Conservation (phyloP, 83 land plant species). For the Diphasiastrum complanatum region DNA sequence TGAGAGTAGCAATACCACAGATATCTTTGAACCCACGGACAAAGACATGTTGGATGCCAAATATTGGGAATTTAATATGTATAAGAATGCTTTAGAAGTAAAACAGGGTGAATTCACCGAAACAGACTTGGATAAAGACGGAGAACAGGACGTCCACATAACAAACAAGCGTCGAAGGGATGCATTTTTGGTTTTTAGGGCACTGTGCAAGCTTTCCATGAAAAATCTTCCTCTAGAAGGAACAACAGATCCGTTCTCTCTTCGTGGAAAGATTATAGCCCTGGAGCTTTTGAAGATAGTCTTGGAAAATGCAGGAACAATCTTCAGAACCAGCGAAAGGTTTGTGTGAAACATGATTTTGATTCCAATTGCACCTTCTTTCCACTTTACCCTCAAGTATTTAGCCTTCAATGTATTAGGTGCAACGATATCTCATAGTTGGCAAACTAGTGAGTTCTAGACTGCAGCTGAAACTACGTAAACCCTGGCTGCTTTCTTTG, state of each 20-base stretch:
- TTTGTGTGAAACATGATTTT: conserved; percentile 29
- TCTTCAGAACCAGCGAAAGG: conserved; percentile 98
- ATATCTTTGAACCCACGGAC: conserved; percentile 83
- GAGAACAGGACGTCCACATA: conserved; percentile 90
- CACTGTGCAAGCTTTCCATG: conserved; percentile 96
- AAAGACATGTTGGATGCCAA: conserved; percentile 98
- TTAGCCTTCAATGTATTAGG: not conserved
- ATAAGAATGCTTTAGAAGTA: conserved; percentile 89
- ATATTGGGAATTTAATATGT: conserved; percentile 99
- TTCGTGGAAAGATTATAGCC: conserved; percentile 93
- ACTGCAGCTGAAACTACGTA: too few relatives aligned
- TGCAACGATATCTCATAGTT: not conserved
- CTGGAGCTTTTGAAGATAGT: conserved; percentile 94
- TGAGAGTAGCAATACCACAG: conserved; percentile 70
- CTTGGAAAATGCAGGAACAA: conserved; percentile 96
- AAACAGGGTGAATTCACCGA: conserved; percentile 85
- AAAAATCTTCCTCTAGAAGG: conserved; percentile 90
- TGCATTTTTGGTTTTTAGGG: conserved; percentile 94
- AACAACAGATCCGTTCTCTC: conserved; percentile 61
- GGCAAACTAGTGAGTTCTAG: too few relatives aligned
- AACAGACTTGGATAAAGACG: conserved; percentile 71
- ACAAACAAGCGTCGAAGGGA: conserved; percentile 91
- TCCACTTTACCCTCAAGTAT: too few relatives aligned
- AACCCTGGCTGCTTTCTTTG: not conserved
- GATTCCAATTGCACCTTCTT: not conserved